phyloP scores from a whole-genome alignment of 179 eudicot species.

The Actinidia arguta region DNA sequence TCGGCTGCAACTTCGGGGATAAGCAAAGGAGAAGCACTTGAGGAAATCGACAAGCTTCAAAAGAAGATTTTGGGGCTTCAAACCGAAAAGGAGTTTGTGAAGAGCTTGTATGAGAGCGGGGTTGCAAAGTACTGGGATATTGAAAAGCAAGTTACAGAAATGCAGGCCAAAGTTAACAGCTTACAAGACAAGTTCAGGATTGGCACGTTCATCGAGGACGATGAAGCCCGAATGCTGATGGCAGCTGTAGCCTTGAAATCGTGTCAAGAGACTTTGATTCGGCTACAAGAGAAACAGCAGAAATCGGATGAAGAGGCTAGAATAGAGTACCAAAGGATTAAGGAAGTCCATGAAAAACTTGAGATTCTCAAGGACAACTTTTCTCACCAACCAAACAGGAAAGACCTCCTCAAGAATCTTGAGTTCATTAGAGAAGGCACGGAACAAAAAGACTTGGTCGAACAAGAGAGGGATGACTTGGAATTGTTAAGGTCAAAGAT shows the following conservation, averaged over 20 bases:
- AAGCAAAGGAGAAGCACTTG: conserved; percentile 49
- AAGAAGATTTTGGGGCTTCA: conserved; percentile 37
- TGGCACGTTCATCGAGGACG: conserved; percentile 78
- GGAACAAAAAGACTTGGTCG: conserved; percentile 26
- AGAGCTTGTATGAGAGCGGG: conserved; percentile 57
- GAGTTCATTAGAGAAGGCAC: background rate
- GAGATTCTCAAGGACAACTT: conserved; percentile 42
- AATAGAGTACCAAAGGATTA: conserved; percentile 57
- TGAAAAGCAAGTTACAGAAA: conserved; percentile 63
- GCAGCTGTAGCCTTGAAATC: conserved; percentile 69
- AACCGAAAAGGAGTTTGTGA: conserved; percentile 37
- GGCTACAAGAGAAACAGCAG: conserved; percentile 62
- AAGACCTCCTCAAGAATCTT: background rate
- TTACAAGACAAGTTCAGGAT: conserved; percentile 83
- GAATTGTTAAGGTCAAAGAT: conserved; percentile 45
- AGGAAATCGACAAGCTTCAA: conserved; percentile 35
- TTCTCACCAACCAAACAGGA: background rate
- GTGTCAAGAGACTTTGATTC: conserved; percentile 67
- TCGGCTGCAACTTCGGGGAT: conserved; percentile 48
- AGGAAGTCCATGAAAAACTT: conserved; percentile 56
- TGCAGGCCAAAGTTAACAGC: conserved; percentile 58
- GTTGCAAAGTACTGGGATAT: conserved; percentile 65
- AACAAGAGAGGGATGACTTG: conserved; percentile 34
- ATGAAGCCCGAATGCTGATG: conserved; percentile 79
- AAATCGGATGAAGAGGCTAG: conserved; percentile 46